phyloP scores from a whole-genome alignment of 306 rosid genomes.

The Corylus americana region DNA sequence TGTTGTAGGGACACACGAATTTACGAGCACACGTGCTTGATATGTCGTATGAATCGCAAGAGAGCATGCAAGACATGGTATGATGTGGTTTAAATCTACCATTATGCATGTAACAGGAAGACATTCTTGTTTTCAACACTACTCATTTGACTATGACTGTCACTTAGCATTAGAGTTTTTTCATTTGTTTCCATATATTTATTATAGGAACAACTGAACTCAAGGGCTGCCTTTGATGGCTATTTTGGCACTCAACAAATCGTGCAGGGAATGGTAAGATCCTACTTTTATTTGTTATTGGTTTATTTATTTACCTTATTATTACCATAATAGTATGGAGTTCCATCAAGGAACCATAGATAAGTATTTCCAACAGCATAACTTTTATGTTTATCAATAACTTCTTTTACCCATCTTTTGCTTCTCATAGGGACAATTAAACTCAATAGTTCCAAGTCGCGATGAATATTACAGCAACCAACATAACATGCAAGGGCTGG shows the following conservation, averaged over 20 bases:
- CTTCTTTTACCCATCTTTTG: slow-evolving; percentile 1
- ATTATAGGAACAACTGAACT: slow-evolving; percentile 36
- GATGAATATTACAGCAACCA: slow-evolving; percentile 27
- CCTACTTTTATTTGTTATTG: neutral
- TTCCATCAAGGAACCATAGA: neutral
- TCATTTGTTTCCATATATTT: neutral
- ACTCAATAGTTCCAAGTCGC: slow-evolving; percentile 27
- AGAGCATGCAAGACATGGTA: slow-evolving; percentile 26
- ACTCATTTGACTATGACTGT: neutral
- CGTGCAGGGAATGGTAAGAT: slow-evolving; percentile 39
- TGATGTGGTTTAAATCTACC: slow-evolving; percentile 16
- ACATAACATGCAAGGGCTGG: slow-evolving; percentile 30
- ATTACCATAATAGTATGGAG: slow-evolving; percentile 1
- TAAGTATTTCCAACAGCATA: neutral
- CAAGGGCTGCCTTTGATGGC: slow-evolving; percentile 42
- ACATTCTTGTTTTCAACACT: neutral
- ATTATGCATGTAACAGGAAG: neutral
- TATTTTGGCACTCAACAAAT: slow-evolving; percentile 35
- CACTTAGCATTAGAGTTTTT: slow-evolving; percentile 15
- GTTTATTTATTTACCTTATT: neutral
- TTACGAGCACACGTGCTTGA: slow-evolving; percentile 20
- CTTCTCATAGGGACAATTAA: slow-evolving; percentile 23
- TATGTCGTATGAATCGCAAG: slow-evolving; percentile 31
- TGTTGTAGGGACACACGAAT: slow-evolving; percentile 29
- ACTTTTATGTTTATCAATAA: neutral